A percentile compares a stretch with the other conserved stretches of the same genome.
These are phyloP conservation scores for Xerocomus potaroensis DNA, from an alignment of 768 basidiomycete species.

Conservation along the genomic window DNA sequence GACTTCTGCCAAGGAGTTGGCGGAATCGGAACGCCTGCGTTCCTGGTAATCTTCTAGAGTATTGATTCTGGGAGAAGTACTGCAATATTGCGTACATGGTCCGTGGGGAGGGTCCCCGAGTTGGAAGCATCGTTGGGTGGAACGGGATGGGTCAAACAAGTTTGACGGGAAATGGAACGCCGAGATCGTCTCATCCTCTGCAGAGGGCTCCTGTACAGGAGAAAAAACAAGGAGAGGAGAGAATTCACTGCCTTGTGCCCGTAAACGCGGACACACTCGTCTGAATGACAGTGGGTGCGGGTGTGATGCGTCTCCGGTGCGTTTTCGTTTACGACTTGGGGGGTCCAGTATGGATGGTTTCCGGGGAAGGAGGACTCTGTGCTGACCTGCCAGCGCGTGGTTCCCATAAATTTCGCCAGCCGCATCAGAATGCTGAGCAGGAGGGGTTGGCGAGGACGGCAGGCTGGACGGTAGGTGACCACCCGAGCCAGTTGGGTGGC, in stretches of 20 bases:
- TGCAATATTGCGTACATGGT: slow-evolving; percentile 3
- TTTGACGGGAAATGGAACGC: not conserved
- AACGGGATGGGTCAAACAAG: not conserved
- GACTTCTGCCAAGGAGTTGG: slow-evolving; percentile 15
- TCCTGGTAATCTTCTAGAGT: not conserved
- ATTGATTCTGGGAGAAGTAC: not conserved
- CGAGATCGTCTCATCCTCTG: slow-evolving; percentile 4
- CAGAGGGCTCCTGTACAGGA: not conserved
- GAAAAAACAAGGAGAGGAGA: slow-evolving; percentile 22
- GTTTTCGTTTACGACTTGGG: slow-evolving; percentile 19
- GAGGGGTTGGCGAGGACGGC: not conserved
- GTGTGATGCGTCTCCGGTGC: not conserved
- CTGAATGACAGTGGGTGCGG: not conserved
- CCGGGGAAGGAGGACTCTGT: not conserved
- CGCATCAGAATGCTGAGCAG: not conserved
- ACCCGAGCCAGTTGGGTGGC: not conserved
- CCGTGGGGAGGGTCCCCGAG: not conserved
- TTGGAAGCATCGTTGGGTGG: slow-evolving; percentile 2
- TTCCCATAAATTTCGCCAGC: not conserved
- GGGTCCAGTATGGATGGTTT: not conserved
- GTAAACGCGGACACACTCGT: slow-evolving; percentile 9
- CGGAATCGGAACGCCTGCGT: slow-evolving; percentile 9
- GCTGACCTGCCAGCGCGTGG: not conserved
- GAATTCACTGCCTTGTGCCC: slow-evolving; percentile 12
- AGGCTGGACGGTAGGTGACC: not conserved